A percentile compares a stretch with the other conserved stretches of the same genome.
phyloP scores from a whole-genome alignment of 352 stramenopile species.

The Halophytophthora batemanensis region DNA sequence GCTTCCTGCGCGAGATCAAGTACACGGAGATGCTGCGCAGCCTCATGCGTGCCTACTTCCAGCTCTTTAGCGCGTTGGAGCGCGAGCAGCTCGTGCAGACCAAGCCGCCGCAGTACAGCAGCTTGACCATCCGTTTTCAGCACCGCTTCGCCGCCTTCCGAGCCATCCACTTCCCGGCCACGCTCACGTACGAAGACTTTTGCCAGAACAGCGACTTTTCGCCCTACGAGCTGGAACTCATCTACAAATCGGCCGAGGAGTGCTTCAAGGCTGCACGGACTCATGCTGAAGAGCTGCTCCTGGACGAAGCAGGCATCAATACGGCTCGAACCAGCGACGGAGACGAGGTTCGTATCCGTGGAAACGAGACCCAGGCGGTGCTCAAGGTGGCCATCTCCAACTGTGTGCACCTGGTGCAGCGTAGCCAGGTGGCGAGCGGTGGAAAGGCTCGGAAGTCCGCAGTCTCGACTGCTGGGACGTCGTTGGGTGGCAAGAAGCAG shows the following conservation, averaged over 20 bases:
- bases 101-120: conserved; percentile 54
- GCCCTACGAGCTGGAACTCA: conserved; percentile 60
- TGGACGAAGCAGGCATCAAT: conserved; percentile 30
- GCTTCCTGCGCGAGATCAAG: conserved; percentile 71
- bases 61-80: conserved; percentile 73
- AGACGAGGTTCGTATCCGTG: conserved; percentile 21
- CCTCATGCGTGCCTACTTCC: conserved; percentile 79
- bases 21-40: conserved; percentile 76
- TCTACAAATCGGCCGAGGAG: conserved; percentile 84
- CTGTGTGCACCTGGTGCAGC: conserved; percentile 52
- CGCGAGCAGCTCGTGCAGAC: conserved; percentile 55
- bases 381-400: conserved; percentile 67
- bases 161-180: conserved; percentile 63
- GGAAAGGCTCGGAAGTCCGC: conserved; percentile 29
- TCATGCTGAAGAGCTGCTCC: conserved; percentile 53
- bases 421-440: conserved; percentile 27
- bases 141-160: conserved; percentile 79
- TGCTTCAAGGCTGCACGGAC: conserved; percentile 72
- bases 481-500: conserved; percentile 6
- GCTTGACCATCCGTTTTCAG: conserved; percentile 65
- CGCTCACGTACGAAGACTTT: conserved; percentile 71
- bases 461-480: conserved; percentile 8
- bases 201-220: conserved; percentile 80
- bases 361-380: conserved; percentile 49
- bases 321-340: conserved; percentile 7